phyloP scores from a whole-genome alignment of 768 basidiomycete species.

The Amanita phalloides region DNA sequence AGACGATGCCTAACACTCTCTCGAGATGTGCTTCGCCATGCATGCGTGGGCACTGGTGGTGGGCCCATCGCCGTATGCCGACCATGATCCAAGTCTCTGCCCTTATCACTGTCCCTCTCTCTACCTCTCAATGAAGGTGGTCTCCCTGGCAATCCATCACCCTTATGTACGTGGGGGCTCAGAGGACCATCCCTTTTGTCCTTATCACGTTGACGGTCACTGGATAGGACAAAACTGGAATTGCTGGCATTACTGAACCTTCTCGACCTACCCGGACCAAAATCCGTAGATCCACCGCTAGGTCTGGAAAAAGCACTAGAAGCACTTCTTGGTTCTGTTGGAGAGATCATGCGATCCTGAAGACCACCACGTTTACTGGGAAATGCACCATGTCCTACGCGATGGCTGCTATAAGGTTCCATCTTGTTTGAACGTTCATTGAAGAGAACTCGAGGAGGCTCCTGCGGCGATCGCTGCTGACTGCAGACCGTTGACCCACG shows the following conservation, averaged over 20 bases:
- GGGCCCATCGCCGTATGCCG: conserved; percentile 39
- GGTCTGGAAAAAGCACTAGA: background rate
- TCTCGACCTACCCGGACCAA: conserved; percentile 8
- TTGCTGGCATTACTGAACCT: conserved; percentile 23
- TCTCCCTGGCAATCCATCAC: conserved; percentile 15
- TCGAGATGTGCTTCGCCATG: conserved; percentile 20
- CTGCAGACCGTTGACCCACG: background rate
- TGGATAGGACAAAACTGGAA: conserved; percentile 12
- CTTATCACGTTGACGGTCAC: conserved; percentile 16
- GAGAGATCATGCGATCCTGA: conserved; percentile 26
- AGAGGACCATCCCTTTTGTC: conserved; percentile 26
- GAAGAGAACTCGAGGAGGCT: conserved; percentile 73
- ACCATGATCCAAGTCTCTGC: background rate
- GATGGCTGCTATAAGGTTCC: conserved; percentile 65
- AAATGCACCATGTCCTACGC: conserved; percentile 27
- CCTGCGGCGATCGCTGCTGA: conserved; percentile 33
- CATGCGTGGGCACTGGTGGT: conserved; percentile 33
- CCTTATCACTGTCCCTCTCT: conserved; percentile 20
- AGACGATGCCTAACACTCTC: conserved; percentile 45
- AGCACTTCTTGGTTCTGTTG: conserved; percentile 20
- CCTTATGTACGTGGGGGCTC: conserved; percentile 24
- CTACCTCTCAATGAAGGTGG: conserved; percentile 14
- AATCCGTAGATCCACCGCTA: background rate
- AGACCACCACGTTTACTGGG: conserved; percentile 33
- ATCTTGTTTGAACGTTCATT: conserved; percentile 89